phyloP scores from a whole-genome alignment of 2,329 filamentous ascomycete species.

The Fusarium verticillioides region DNA sequence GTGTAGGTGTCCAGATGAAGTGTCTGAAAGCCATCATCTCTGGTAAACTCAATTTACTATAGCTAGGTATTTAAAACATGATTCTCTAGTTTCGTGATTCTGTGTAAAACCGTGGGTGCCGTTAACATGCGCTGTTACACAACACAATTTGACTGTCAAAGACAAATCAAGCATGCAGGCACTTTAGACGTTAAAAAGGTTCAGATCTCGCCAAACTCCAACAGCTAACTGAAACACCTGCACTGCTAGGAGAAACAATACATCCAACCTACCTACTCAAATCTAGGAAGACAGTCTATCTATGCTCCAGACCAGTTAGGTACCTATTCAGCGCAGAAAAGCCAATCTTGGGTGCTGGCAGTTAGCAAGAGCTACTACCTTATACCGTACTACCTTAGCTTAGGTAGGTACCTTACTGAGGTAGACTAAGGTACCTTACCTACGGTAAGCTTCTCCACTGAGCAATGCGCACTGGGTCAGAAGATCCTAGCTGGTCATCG shows the following conservation, averaged over 20 bases:
- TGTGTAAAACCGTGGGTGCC: not conserved
- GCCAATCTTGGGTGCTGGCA: not conserved
- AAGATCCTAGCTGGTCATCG: slow-evolving; percentile 39
- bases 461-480: slow-evolving; percentile 1
- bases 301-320: not conserved
- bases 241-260: not conserved
- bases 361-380: not conserved
- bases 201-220: not conserved
- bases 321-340: not conserved
- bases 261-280: not conserved
- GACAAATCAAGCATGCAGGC: not conserved
- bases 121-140: not conserved
- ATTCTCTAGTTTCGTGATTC: not conserved
- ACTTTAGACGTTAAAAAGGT: not conserved
- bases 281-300: not conserved
- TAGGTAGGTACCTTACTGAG: not conserved
- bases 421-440: not conserved
- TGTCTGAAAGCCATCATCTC: not conserved
- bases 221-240: not conserved
- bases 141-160: not conserved
- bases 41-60: not conserved
- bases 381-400: not conserved
- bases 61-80: not conserved
- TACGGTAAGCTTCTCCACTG: not conserved
- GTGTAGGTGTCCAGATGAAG: not conserved